Evolutionary conservation across 1,284 basidiomycete species (phyloP), one percentile per base, ranked within the genome.

Genomic region (Malassezia nana): DNA sequence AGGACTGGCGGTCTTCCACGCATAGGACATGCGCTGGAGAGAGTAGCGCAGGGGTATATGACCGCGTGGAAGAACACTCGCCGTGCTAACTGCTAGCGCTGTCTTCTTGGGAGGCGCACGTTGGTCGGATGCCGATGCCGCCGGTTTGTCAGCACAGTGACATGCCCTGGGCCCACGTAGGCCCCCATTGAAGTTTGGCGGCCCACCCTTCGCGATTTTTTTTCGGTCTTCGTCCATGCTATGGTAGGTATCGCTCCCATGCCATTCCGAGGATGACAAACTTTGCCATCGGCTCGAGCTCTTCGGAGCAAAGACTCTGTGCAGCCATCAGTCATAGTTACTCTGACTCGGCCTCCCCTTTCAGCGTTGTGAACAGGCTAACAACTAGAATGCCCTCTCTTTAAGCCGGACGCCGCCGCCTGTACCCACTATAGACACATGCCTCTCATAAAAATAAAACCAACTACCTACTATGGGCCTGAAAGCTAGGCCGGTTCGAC

Each of bases 401-500:
- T 8, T 7, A 8, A 18, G 3, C 18, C 3, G n/a, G n/a, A n/a
- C n/a, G n/a, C n/a, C n/a, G n/a, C n/a, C n/a, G n/a, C n/a, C n/a
- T n/a, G n/a, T n/a, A n/a, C n/a, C n/a, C n/a, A n/a, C n/a, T n/a
- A n/a, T n/a, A n/a, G n/a, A n/a, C n/a, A n/a, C n/a, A n/a, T n/a
- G n/a, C n/a, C n/a, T n/a, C n/a, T n/a, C n/a, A n/a, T n/a, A n/a
- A n/a, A n/a, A n/a, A n/a, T n/a, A n/a, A n/a, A n/a, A n/a, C n/a
- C 29, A 13, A 30, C 13, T 7, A 30, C 13, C 29, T n/a, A 18
- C 35, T 38, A 18, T n/a, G 15, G 20, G 35, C 18, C 9, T 38
- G 18, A 18, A 8, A 3, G 10, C 22, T 20, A 39, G 18, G 33
- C 20, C 18, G 31, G 12, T 59, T 72, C 67, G 18, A 85, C 84